Conservation (phyloP, 2,329 filamentous ascomycete genomes). For the Claviceps sorghi region DNA sequence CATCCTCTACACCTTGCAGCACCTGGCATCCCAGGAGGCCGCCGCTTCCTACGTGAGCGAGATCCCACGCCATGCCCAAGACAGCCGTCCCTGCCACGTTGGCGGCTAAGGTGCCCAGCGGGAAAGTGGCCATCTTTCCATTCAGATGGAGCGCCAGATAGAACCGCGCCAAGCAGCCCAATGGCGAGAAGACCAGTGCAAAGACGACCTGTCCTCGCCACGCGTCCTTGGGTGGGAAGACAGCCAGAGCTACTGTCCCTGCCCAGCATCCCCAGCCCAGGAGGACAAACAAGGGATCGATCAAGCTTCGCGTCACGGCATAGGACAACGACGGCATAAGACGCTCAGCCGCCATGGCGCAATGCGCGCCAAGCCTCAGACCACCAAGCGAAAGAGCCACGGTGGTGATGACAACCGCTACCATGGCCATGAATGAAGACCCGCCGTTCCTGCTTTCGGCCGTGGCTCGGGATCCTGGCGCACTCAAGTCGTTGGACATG, state of each 20-base stretch:
- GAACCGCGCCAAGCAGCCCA: conserved; percentile 64
- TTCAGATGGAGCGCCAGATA: conserved; percentile 63
- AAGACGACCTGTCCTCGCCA: conserved; percentile 71
- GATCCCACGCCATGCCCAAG: conserved; percentile 61
- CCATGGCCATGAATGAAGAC: conserved; percentile 67
- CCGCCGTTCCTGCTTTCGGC: conserved; percentile 47
- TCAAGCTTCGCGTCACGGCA: conserved; percentile 35
- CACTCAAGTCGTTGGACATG: conserved; percentile 54
- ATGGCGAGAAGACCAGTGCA: conserved; percentile 65
- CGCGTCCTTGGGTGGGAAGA: conserved; percentile 53
- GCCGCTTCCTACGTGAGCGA: conserved; percentile 51
- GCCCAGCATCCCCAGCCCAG: conserved; percentile 66
- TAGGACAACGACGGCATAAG: conserved; percentile 47
- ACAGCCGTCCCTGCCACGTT: conserved; percentile 67
- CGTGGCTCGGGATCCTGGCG: conserved; percentile 21
- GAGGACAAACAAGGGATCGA: conserved; percentile 50
- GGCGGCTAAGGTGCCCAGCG: conserved; percentile 70
- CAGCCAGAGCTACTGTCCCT: conserved; percentile 55
- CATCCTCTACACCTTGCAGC: conserved; percentile 50
- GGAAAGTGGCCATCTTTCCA: conserved; percentile 49
- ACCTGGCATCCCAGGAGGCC: conserved; percentile 51
- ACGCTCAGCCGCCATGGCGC: conserved; percentile 48
- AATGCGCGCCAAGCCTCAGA: conserved; percentile 58
- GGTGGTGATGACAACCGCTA: conserved; percentile 62
- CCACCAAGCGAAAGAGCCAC: conserved; percentile 55